Base-by-base conservation (phyloP, 176 grass and related monocot species). In the Raddia distichophylla region DNA sequence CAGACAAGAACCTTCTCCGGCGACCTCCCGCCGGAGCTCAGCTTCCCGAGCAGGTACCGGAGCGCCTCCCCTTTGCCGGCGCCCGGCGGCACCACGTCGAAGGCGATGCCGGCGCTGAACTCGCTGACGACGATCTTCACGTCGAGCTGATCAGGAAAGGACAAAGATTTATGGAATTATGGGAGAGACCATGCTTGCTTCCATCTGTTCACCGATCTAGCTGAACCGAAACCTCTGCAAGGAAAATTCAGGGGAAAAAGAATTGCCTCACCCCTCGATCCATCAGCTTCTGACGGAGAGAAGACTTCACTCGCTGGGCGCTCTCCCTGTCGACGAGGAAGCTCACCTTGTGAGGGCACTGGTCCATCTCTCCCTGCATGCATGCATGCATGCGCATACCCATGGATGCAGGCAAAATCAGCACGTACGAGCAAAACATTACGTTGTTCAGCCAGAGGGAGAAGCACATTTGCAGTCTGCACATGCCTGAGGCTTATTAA, bases 1-100 rank as follows among this genome's bases (percentile, higher is more conserved):
- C 95, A 98, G 73, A 89, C 95, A 88, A 98, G 92, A 77, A 87
- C 89, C 53, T 88, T 94, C 12, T 73, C 83, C 3, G 95, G 92
- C 27, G 59, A 75, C 71, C 91, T 98, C 63, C 88, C 62, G n/a
- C 64, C 22, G 66, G 79, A 92, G 46, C 55, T 65, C 57, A 98
- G 92, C 73, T 93, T 94, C 57, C 84, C 87, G 11, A 94, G 82
- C 83, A 94, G 74, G 76, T 98, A 98, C n/a, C 85, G 46, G 74
- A 98, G 90, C 67, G 95, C 95, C 68, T 94, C 86, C 42, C 95
- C 95, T 89, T 98, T 94, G 47, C 95, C 95, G 7, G 95, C 92
- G 51, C 81, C 90, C 81, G 20, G 85, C 12, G 95, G 87, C 76
- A 98, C 74, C 53, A 91, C 79, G 67, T 98, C 95, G 12, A 98